Percentiles rank a stretch among this genome's conserved stretches.
Conservation (phyloP, 1,139 yeast genomes). For the Citeromyces siamensis region DNA sequence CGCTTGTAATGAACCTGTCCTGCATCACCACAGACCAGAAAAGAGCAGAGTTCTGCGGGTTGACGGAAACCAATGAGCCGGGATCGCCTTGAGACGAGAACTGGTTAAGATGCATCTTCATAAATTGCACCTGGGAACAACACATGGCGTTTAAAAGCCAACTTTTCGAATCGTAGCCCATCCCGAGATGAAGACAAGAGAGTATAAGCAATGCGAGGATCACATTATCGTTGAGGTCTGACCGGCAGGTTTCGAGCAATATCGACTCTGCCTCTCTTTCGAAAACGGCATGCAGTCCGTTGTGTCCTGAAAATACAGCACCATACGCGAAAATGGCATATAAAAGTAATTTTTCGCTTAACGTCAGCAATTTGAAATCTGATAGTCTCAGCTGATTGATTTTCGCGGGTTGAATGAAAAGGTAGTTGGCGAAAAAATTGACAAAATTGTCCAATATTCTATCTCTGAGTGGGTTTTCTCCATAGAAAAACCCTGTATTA, state of each 20-base stretch:
- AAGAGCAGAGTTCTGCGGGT: conserved; percentile 9
- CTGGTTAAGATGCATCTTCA: conserved; percentile 15
- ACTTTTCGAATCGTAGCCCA: conserved; percentile 14
- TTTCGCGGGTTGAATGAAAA: conserved; percentile 10
- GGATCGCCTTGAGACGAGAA: conserved; percentile 4
- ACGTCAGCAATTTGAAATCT: conserved; percentile 11
- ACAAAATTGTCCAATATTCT: conserved; percentile 12
- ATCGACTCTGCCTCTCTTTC: conserved; percentile 13
- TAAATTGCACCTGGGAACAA: conserved; percentile 16
- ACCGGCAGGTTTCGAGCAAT: conserved; percentile 12
- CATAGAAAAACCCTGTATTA: conserved; percentile 4
- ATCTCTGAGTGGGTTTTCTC: conserved; percentile 7
- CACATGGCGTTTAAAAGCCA: conserved; percentile 16
- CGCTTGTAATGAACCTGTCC: conserved; percentile 17
- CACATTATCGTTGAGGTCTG: conserved; percentile 12
- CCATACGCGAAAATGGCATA: conserved; percentile 14
- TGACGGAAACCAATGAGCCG: neutral
- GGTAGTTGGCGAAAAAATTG: conserved; percentile 12
- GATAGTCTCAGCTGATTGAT: conserved; percentile 9
- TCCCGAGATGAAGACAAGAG: conserved; percentile 17
- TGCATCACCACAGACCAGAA: conserved; percentile 18
- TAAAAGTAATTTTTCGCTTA: conserved; percentile 12
- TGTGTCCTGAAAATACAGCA: conserved; percentile 10
- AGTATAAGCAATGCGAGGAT: conserved; percentile 14
- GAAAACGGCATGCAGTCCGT: conserved; percentile 8